Evolutionary conservation across 2,329 filamentous ascomycete species (phyloP), one percentile per base, ranked within the genome.

Genomic region (Coniochaeta pulveracea): DNA sequence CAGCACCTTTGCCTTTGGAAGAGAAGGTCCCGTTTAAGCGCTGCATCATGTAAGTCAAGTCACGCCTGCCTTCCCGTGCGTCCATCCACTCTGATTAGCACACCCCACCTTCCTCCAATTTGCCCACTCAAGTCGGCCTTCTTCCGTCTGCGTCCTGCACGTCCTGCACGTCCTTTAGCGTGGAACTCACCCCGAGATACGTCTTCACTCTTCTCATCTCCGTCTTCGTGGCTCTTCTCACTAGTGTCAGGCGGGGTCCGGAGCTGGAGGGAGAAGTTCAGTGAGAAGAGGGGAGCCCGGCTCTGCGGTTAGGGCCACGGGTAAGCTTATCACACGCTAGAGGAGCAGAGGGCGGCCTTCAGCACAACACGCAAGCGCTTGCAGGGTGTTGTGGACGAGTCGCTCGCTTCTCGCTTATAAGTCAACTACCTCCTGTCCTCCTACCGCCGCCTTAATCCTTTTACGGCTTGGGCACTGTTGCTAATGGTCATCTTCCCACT

Each of bases 401-500:
- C n/a, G n/a, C 18, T 31, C 28, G 28, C 28, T 31, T 31, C 28
- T 31, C 28, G 28, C 28, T 31, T 31, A 31, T 17, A 14, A 11
- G 28, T 6, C 17, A n/a, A 11, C n/a, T 18, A 17, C 18, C 28
- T 19, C 8, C 27, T 12, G 19, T 6, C 28, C 21, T 8, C 22
- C 17, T 31, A 31, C 28, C 28, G 28, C 28, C 28, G 28, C 28
- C 11, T 31, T 31, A 23, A n/a, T n/a, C 21, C 21, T 23, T 8
- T 8, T 8, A 8, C 21, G n/a, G 8, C n/a, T n/a, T 23, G 21
- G 21, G 8, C 21, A 23, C 21, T 23, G 8, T 23, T n/a, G n/a
- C n/a, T n/a, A n/a, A n/a, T n/a, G n/a, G n/a, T 23, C 21, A 8
- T 23, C 21, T n/a, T 23, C 22, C 28, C 28, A 31, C 28, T 31